These are phyloP conservation scores for Tagetes erecta DNA, from an alignment of 129 eudicot genomes.

Conservation along the genomic window DNA sequence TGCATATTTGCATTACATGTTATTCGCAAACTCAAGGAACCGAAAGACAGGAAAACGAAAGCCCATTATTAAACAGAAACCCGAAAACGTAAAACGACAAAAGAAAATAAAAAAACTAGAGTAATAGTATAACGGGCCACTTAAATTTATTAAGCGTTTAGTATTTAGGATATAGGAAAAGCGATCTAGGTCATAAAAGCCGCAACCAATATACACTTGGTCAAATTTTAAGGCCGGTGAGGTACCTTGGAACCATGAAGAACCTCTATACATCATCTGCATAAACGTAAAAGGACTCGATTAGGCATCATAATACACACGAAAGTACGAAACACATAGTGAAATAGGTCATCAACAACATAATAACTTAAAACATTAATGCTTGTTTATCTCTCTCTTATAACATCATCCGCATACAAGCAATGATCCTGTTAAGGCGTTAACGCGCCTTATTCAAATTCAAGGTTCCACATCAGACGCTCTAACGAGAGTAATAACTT, in stretches of 20 bases:
- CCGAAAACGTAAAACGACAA: not conserved
- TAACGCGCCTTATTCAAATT: not conserved
- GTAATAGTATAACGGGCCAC: constrained; percentile 4
- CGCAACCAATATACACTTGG: constrained; percentile 36
- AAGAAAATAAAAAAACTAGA: not conserved
- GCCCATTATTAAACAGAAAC: constrained; percentile 17
- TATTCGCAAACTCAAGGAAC: not conserved
- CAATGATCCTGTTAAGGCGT: not conserved
- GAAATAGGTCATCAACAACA: not conserved
- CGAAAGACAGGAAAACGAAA: not conserved
- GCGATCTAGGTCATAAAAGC: not conserved
- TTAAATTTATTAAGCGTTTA: constrained; percentile 19
- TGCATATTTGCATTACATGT: constrained; percentile 13
- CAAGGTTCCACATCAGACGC: not conserved
- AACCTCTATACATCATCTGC: constrained; percentile 39
- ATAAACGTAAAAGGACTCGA: not conserved
- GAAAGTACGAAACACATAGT: not conserved
- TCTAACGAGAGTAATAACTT: not conserved
- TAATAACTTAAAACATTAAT: not conserved
- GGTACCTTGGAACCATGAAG: constrained; percentile 23
- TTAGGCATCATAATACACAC: not conserved
- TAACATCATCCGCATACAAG: too few relatives aligned
- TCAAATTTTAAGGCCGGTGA: constrained; percentile 24
- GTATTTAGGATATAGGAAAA: not conserved
- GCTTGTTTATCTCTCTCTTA: not conserved